These are phyloP conservation scores for Sphagnum contortum DNA, from an alignment of 225 moss, liverwort and hornwort species.

Conservation along the genomic window DNA sequence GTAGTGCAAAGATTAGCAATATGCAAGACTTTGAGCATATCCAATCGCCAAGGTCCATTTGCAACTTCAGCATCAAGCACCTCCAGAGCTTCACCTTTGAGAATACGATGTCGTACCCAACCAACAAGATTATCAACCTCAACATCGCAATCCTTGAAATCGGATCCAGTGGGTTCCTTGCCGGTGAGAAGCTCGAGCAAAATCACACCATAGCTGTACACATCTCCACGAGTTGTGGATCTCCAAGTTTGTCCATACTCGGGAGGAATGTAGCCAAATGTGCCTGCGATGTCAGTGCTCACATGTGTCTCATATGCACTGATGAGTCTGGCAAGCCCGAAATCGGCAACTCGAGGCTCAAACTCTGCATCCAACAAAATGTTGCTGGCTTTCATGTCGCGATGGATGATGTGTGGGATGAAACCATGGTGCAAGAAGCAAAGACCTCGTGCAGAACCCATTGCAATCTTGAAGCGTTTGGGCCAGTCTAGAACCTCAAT, in stretches of 20 bases:
- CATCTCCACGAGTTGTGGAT: conserved; percentile 49
- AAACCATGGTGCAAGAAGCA: conserved; percentile 81
- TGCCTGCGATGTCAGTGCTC: conserved; percentile 45
- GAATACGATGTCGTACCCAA: conserved; percentile 36
- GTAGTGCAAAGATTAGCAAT: conserved; percentile 42
- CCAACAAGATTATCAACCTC: conserved; percentile 46
- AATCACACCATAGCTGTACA: conserved; percentile 62
- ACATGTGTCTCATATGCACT: conserved; percentile 54
- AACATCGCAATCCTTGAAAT: conserved; percentile 19
- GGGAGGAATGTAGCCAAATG: conserved; percentile 47
- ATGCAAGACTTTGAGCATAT: conserved; percentile 38
- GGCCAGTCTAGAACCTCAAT: conserved; percentile 68
- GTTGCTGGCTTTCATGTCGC: conserved; percentile 83
- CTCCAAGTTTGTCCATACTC: conserved; percentile 54
- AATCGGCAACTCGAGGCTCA: conserved; percentile 79
- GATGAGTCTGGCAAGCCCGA: conserved; percentile 49
- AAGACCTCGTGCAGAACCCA: conserved; percentile 70
- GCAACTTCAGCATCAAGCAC: conserved; percentile 35
- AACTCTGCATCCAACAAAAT: conserved; percentile 70
- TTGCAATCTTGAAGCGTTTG: conserved; percentile 70
- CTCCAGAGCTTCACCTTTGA: conserved; percentile 13
- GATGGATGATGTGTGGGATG: conserved; percentile 79
- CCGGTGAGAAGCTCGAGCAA: conserved; percentile 45
- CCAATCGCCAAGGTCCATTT: conserved; percentile 31
- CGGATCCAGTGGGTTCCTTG: conserved; percentile 43